Conservation (phyloP, 768 basidiomycete species). For the Leccinum olivaceopallidum region DNA sequence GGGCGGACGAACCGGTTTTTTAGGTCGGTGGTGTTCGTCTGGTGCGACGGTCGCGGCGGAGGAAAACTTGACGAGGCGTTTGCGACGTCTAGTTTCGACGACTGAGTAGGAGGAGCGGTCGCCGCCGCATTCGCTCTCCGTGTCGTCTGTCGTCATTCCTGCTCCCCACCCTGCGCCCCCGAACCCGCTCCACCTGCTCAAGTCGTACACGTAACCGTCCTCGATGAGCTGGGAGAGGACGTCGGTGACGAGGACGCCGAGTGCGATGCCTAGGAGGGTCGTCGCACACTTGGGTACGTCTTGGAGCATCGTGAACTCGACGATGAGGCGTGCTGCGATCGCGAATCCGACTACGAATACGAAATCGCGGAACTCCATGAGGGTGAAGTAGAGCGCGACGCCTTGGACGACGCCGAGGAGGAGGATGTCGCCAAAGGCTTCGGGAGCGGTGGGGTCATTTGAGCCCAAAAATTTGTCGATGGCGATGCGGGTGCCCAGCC, state of each 20-base stretch:
- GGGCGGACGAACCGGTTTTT: constrained; percentile 28
- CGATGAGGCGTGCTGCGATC: constrained; percentile 59
- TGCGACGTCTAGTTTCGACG: constrained; percentile 30
- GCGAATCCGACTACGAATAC: constrained; percentile 56
- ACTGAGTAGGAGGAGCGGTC: constrained; percentile 6
- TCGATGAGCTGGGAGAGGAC: constrained; percentile 67
- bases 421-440: constrained; percentile 56
- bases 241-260: constrained; percentile 73
- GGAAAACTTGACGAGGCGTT: constrained; percentile 50
- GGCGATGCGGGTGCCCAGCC: constrained; percentile 71
- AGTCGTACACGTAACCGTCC: constrained; percentile 38
- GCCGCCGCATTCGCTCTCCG: constrained; percentile 17
- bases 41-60: constrained; percentile 26
- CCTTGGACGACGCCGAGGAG: constrained; percentile 77
- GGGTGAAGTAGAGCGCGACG: constrained; percentile 67
- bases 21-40: constrained; percentile 10
- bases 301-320: constrained; percentile 58
- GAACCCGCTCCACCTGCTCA: constrained; percentile 7
- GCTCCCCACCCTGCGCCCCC: background rate
- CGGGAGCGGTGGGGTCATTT: constrained; percentile 31
- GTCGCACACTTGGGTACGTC: constrained; percentile 57
- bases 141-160: background rate
- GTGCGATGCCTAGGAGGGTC: constrained; percentile 63
- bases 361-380: constrained; percentile 52
- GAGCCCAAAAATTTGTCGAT: constrained; percentile 55